These are phyloP conservation scores for Bipolaris sorokiniana DNA, from an alignment of 2,329 filamentous ascomycete genomes.

Conservation along the genomic window DNA sequence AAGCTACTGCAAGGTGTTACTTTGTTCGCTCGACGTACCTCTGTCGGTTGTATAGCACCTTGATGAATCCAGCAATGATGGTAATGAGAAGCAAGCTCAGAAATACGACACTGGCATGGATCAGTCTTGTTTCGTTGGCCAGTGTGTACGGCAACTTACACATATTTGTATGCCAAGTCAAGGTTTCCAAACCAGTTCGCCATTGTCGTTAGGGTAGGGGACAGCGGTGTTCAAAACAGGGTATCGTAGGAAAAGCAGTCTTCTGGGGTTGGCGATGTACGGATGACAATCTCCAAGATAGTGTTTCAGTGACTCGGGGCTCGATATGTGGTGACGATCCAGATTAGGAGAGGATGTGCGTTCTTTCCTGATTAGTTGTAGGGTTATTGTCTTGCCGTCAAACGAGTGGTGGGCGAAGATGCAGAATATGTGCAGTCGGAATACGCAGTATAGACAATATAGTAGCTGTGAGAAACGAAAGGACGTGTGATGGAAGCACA, in stretches of 20 bases:
- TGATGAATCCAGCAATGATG: constrained; percentile 42
- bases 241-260: not conserved
- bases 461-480: constrained; percentile 32
- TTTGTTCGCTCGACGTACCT: constrained; percentile 37
- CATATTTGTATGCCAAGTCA: constrained; percentile 48
- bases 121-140: not conserved
- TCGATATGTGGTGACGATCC: not conserved
- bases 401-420: constrained; percentile 23
- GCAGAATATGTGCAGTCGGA: constrained; percentile 22
- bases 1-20: constrained; percentile 7
- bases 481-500: constrained; percentile 46
- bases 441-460: constrained; percentile 12
- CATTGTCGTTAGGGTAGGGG: constrained; percentile 6
- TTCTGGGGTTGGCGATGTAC: not conserved
- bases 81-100: constrained; percentile 37
- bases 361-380: constrained; percentile 11
- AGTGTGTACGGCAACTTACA: constrained; percentile 27
- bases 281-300: not conserved
- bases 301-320: not conserved
- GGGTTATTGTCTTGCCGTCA: not conserved
- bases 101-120: constrained; percentile 45
- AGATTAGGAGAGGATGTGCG: not conserved
- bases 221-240: not conserved
- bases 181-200: constrained; percentile 45
- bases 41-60: constrained; percentile 44